These are phyloP conservation scores for Coprinopsis strossmayeri DNA, from an alignment of 768 basidiomycete genomes.

Conservation along the genomic window DNA sequence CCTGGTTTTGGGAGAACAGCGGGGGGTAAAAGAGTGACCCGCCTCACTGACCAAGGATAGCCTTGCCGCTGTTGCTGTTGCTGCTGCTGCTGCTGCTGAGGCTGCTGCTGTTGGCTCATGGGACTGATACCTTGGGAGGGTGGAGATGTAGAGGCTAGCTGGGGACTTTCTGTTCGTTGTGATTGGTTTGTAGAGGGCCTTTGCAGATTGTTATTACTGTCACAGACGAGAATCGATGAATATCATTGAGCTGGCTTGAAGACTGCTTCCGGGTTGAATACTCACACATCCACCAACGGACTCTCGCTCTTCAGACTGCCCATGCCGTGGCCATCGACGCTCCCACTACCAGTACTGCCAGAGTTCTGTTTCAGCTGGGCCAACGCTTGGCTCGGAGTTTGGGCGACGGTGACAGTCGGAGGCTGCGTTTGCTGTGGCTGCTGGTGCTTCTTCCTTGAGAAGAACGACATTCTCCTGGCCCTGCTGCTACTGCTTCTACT, in stretches of 20 bases:
- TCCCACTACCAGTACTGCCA: constrained; percentile 16
- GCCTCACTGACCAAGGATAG: constrained; percentile 81
- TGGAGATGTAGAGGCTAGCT: constrained; percentile 5
- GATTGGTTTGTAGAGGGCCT: constrained; percentile 11
- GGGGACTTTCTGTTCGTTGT: constrained; percentile 16
- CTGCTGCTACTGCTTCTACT: constrained; percentile 14
- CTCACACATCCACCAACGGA: constrained; percentile 20
- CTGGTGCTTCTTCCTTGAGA: constrained; percentile 80
- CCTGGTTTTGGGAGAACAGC: constrained; percentile 58
- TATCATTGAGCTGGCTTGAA: too few species aligned
- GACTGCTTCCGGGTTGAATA: too few species aligned
- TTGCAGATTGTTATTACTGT: constrained; percentile 10
- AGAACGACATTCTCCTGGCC: constrained; percentile 87
- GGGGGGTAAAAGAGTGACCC: constrained; percentile 65
- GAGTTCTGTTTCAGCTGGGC: constrained; percentile 38
- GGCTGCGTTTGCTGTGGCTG: constrained; percentile 10
- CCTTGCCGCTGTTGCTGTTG: constrained; percentile 42
- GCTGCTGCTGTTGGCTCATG: constrained; percentile 19
- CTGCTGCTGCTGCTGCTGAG: constrained; percentile 22
- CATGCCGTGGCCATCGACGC: constrained; percentile 22
- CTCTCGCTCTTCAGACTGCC: constrained; percentile 23
- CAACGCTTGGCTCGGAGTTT: constrained; percentile 63
- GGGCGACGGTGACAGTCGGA: constrained; percentile 48
- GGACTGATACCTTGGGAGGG: constrained; percentile 13
- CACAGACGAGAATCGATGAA: constrained; percentile 2